Base-by-base conservation (phyloP, 2,329 filamentous ascomycete species). In the Neopestalotiopsis sp. region DNA sequence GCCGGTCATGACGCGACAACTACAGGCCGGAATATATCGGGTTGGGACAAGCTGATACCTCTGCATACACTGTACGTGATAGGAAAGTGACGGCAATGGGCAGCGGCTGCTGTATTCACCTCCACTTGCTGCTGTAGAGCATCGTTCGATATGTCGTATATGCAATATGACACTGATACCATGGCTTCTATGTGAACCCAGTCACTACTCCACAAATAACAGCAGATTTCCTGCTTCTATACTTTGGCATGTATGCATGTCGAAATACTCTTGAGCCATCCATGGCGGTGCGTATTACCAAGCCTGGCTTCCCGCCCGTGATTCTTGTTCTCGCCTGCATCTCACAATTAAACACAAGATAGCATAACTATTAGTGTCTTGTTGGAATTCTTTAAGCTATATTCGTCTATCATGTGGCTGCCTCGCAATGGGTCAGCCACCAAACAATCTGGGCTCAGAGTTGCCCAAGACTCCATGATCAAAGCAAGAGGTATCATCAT, bases 401-500 rank as follows among this genome's bases (percentile, higher is more conserved):
- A 49, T 65, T 45, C 40, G 32, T 14, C 38, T 65, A 20, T 20
- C 30, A 65, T 10, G 12, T 13, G 14, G 34, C 38, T 49, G 24
- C 20, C 20, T 14, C 17, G 13, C 20, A 45, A 49, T n/a, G 24
- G 24, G 42, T 34, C 30, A 40, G 59, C 30, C 32, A 40, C 13
- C 28, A 20, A 38, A 20, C 32, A 42, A 12, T 62, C 32, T 12
- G 14, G 59, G 59, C 10, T 13, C 14, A 38, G 32, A 62, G 30
- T 32, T 34, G 32, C 17, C 59, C 59, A 13, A 62, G 59, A 38
- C 30, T 62, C 17, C 24, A 20, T 62, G 59, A 20, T 62, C 32
- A 62, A 62, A 62, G 34, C 59, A 67, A 67, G 34, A 67, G 66
- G 66, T 67, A 67, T 67, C 66, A 63, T 67, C 66, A 40, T 32